Percentiles rank a stretch among this genome's conserved stretches.
phyloP scores from a whole-genome alignment of 139 green algal species.

The Volvox africanus region DNA sequence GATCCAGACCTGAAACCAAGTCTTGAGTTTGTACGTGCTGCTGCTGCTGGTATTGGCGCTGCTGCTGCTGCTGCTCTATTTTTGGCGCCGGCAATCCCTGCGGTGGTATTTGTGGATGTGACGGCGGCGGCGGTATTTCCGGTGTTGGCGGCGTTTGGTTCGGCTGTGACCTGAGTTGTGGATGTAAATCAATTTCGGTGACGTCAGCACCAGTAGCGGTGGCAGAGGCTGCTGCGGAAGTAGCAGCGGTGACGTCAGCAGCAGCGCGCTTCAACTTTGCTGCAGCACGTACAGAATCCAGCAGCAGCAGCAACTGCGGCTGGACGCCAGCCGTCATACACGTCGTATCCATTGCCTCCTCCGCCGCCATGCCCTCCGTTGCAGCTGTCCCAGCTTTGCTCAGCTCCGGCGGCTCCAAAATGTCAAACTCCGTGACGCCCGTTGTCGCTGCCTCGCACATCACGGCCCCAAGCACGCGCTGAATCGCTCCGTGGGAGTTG shows the following conservation, averaged over 20 bases:
- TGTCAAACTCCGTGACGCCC: too few relatives aligned
- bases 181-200: too few relatives aligned
- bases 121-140: too few relatives aligned
- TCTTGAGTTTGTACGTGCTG: background rate
- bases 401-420: too few relatives aligned
- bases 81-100: background rate
- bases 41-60: background rate
- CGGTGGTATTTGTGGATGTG: background rate
- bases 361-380: background rate
- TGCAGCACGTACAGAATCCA: background rate
- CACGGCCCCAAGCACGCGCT: background rate
- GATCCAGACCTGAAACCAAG: background rate
- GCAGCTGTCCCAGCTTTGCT: background rate
- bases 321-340: background rate
- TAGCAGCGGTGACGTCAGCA: background rate
- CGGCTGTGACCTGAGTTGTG: too few relatives aligned
- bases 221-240: background rate
- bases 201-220: too few relatives aligned
- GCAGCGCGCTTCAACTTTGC: background rate
- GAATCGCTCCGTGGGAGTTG: background rate
- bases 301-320: background rate
- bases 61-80: background rate
- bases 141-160: too few relatives aligned
- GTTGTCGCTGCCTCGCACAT: background rate
- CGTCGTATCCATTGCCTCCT: too few relatives aligned